Conservation (phyloP, 2,329 filamentous ascomycete species). For the Aspergillus unguis region DNA sequence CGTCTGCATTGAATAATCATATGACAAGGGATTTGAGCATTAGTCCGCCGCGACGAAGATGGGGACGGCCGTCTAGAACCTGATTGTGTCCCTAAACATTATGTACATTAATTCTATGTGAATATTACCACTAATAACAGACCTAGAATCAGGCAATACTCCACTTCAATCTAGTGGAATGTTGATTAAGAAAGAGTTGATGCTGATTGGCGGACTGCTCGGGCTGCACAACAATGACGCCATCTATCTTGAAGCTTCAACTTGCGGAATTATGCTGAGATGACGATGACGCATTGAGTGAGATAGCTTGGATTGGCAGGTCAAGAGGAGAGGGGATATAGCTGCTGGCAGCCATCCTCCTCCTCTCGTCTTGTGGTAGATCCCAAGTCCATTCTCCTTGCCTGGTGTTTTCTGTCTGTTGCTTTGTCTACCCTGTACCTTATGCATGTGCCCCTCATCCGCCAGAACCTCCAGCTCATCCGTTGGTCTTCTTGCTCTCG, state of each 20-base stretch:
- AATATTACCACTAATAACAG: not conserved
- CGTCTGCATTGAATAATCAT: constrained; percentile 20
- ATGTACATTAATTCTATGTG: not conserved
- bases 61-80: constrained; percentile 12
- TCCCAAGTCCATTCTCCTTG: not conserved
- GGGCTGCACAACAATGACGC: constrained; percentile 1
- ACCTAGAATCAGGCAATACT: no score
- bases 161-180: not conserved
- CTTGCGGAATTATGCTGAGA: not conserved
- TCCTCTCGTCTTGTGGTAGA: not conserved
- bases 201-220: constrained; percentile 4
- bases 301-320: not conserved
- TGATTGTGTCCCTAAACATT: constrained; percentile 1
- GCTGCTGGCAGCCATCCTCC: not conserved
- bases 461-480: constrained; percentile 14
- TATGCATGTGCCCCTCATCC: constrained; percentile 22
- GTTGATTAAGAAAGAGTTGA: not conserved
- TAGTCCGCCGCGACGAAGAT: constrained; percentile 17
- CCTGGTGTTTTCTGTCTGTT: no score
- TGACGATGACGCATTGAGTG: constrained; percentile 2
- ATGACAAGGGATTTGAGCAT: constrained; percentile 20
- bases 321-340: not conserved
- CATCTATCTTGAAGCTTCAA: not conserved
- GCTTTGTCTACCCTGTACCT: not conserved
- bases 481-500: constrained; percentile 5